Evolutionary conservation across 306 rosid species (phyloP), one percentile per base, ranked within the genome.

Genomic region (Oemleria cerasiformis): DNA sequence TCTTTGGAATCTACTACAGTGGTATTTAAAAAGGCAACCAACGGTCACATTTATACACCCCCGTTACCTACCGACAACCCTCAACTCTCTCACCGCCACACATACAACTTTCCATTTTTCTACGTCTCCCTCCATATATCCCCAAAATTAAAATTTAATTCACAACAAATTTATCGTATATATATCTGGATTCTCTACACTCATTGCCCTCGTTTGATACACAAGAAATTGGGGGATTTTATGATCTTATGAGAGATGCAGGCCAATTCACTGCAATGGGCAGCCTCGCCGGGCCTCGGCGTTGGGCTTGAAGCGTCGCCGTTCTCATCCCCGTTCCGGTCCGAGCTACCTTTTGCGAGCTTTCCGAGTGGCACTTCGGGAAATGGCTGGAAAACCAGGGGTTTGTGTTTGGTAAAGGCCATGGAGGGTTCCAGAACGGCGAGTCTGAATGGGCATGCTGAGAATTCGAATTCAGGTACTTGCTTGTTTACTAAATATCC

Each of bases 401-500:
- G 79, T 55, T 63, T 55, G 68, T 64, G 70, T 67, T 64, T 63
- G 21, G 71, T 78, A 9, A 76, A 57, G 70, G 87, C 82, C 47
- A 50, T 78, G 68, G 89, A 80, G 64, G 82, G 79, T n/a, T 80
- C 83, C 49, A 71, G 59, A 57, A 70, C 59, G 20, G 80, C 63
- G 50, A 82, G 65, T 40, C 63, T 82, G 48, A 74, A 86, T 75
- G 89, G 87, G 38, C 80, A 67, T 50, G 70, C 85, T 20, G 76
- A 61, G 55, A 72, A 65, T 62, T 73, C 81, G 50, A 72, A 65
- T 62, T 73, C 81, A 41, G 85, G 87, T 82, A 78, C 45, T 15
- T 39, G 15, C n/a, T n/a, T 71, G 45, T 65, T 19, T 57, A 11
- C 70, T 50, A 9, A 62, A 15, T 42, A 62, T 6, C 63, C 23